Evolutionary conservation across 306 rosid species (phyloP), one percentile per base, ranked within the genome.

Genomic region (Quercus ilex): DNA sequence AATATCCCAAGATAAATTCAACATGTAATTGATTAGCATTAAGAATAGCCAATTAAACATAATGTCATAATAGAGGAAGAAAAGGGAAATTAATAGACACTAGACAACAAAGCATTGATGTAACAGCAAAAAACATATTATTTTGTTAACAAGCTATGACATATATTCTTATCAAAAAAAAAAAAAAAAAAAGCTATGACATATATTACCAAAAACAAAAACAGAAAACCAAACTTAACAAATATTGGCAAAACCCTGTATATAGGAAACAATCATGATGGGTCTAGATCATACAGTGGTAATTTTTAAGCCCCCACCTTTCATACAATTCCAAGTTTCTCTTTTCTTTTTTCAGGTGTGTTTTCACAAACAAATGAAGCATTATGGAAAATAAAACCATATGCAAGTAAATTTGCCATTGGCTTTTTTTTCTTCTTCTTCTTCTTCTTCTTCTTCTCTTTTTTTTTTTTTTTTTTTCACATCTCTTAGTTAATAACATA

Each of bases 1-100:
- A 63, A 82, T 74, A 87, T 81, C 85, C 73, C 82, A 78, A 63
- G 33, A n/a, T 67, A 69, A 26, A 75, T 77, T 41, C 53, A 73
- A 62, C 71, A 74, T 51, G 74, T 74, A 63, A 65, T 49, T 55
- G 14, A 30, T 46, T 43, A 19, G 60, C 55, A 55, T 55, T 30
- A 38, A 74, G 55, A 53, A 62, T n/a, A 56, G 49, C 78, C 63
- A 69, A 20, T 55, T 76, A 80, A 68, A 75, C 75, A 41, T 72
- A 75, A 71, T 53, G 58, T 23, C 59, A 38, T 28, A 64, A 62
- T 67, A 71, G 23, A 41, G 67, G 71, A 55, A 62, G 68, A 19
- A 31, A 59, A 26, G 35, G 1, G 59, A 67, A 28, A 30, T 26
- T 55, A 2, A 59, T 43, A 7, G 52, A 69, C 65, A 68, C 53